Percentiles rank a stretch among this genome's conserved stretches.
Conservation (phyloP, 2,329 filamentous ascomycete species). For the Penicillium sp. region DNA sequence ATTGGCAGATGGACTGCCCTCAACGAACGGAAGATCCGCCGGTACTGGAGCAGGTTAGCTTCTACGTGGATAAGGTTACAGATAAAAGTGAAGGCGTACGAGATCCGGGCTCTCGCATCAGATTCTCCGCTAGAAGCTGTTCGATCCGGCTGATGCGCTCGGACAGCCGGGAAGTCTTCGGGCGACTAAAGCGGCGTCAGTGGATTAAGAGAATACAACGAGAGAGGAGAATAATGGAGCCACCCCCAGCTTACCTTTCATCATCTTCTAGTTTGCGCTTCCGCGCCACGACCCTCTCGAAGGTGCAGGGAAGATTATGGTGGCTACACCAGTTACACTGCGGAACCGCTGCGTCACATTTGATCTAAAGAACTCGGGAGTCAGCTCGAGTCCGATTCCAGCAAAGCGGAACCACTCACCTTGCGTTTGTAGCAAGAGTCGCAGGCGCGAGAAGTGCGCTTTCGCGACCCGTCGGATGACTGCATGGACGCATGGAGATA, state of each 20-base stretch:
- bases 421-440: constrained; percentile 53
- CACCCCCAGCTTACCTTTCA: constrained; percentile 19
- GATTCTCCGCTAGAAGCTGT: constrained; percentile 35
- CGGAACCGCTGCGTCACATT: constrained; percentile 48
- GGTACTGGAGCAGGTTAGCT: too few relatives aligned
- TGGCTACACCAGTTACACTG: constrained; percentile 54
- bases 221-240: not conserved
- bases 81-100: constrained; percentile 18
- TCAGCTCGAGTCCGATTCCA: not conserved
- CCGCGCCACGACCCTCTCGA: constrained; percentile 34
- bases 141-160: constrained; percentile 45
- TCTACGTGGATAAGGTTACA: not conserved
- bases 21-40: constrained; percentile 5
- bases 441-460: constrained; percentile 43
- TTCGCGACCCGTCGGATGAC: constrained; percentile 24
- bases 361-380: constrained; percentile 41
- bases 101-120: constrained; percentile 21
- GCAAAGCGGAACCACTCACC: constrained; percentile 29
- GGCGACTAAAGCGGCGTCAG: constrained; percentile 19
- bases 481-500: constrained; percentile 12
- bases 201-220: not conserved
- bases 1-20: constrained; percentile 12
- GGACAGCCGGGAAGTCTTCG: constrained; percentile 31
- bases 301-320: constrained; percentile 50
- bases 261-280: constrained; percentile 28